These are phyloP conservation scores for Aspergillus coremiiformis DNA, from an alignment of 495 filamentous ascomycete species.

Conservation along the genomic window DNA sequence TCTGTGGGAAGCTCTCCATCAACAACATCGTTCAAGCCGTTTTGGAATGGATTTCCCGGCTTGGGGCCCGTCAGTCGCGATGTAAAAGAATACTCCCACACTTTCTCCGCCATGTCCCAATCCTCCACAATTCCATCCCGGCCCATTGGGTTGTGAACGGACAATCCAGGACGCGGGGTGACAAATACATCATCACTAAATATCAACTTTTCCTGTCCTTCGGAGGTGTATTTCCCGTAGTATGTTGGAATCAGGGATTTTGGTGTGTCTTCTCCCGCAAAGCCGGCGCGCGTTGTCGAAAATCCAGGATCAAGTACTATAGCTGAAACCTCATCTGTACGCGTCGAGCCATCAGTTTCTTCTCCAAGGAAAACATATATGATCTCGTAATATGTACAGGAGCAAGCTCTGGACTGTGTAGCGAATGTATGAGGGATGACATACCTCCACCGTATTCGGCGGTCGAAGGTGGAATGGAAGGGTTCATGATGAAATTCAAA, in stretches of 20 bases:
- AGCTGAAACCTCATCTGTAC: slow-evolving; percentile 86
- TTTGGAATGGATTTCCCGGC: slow-evolving; percentile 56
- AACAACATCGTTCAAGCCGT: slow-evolving; percentile 64
- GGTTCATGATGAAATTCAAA: slow-evolving; percentile 27
- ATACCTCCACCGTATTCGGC: slow-evolving; percentile 79
- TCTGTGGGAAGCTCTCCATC: slow-evolving; percentile 54
- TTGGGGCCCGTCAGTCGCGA: slow-evolving; percentile 65
- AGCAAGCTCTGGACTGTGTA: background rate
- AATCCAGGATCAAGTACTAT: slow-evolving; percentile 95
- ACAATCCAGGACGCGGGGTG: slow-evolving; percentile 63
- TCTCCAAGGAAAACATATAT: background rate
- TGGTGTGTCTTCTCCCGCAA: slow-evolving; percentile 93
- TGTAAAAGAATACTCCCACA: slow-evolving; percentile 86
- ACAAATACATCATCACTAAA: slow-evolving; percentile 86
- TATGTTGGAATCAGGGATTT: slow-evolving; percentile 87
- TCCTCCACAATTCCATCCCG: slow-evolving; percentile 89
- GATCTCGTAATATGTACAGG: background rate
- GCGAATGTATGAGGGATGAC: slow-evolving; percentile 24
- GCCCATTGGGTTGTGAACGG: slow-evolving; percentile 83
- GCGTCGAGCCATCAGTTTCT: slow-evolving; percentile 14
- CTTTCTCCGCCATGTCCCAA: slow-evolving; percentile 82
- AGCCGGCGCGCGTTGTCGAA: slow-evolving; percentile 84
- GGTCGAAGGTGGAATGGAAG: slow-evolving; percentile 50
- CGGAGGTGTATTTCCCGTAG: slow-evolving; percentile 59
- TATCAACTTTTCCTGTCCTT: slow-evolving; percentile 52